Conservation (phyloP, 345 rosid species). For the Punica granatum region DNA sequence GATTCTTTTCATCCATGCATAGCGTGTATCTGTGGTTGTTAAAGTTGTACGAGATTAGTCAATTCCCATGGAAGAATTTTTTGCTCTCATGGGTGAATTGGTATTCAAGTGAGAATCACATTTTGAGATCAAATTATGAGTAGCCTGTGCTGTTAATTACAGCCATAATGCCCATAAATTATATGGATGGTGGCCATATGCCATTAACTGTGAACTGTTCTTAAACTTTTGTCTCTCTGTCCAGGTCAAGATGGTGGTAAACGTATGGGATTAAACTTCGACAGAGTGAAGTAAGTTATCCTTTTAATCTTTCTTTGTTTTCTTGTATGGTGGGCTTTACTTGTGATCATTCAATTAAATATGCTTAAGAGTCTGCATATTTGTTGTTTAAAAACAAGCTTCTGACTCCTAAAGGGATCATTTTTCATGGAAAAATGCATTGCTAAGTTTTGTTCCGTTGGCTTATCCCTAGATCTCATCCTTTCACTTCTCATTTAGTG, state of each 20-base stretch:
- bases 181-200: background rate
- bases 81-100: background rate
- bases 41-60: background rate
- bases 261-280: slow-evolving; percentile 88
- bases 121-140: background rate
- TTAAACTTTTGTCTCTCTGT: slow-evolving; percentile 10
- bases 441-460: background rate
- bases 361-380: background rate
- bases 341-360: background rate
- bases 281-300: slow-evolving; percentile 69
- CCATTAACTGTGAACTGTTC: slow-evolving; percentile 8
- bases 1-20: background rate
- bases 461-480: background rate
- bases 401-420: background rate
- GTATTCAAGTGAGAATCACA: background rate
- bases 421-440: background rate
- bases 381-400: background rate
- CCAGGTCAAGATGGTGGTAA: slow-evolving; percentile 91
- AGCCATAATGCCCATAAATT: background rate
- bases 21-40: background rate
- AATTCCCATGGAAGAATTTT: background rate
- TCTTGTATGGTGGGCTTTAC: background rate
- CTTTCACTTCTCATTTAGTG: background rate
- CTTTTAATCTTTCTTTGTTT: background rate
- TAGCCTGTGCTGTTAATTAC: background rate